These are phyloP conservation scores for Arabidopsis suecica DNA, from an alignment of 345 rosid genomes.

Conservation along the genomic window DNA sequence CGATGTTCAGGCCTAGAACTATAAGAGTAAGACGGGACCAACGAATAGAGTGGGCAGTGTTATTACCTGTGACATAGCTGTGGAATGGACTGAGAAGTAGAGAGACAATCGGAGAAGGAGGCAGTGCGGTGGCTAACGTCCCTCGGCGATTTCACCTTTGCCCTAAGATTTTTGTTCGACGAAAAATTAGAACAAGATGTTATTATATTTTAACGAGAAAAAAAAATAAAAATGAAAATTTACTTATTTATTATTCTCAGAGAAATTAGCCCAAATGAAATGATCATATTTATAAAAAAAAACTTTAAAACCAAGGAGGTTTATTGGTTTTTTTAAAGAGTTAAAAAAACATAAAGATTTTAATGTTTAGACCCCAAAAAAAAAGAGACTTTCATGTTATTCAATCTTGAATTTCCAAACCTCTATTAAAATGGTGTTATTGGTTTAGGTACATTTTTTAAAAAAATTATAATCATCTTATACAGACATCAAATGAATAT, in stretches of 20 bases:
- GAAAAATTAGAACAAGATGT: neutral
- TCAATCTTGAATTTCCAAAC: too few species aligned
- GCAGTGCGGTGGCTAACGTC: conserved; percentile 22
- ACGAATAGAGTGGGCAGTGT: conserved; percentile 16
- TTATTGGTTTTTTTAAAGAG: too few species aligned
- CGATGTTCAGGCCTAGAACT: neutral
- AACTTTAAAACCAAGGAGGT: too few species aligned
- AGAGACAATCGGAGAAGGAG: conserved; percentile 19
- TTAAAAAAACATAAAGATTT: too few species aligned
- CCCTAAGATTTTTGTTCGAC: conserved; percentile 34
- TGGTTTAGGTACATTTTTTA: too few species aligned
- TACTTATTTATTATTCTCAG: neutral
- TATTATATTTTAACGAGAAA: conserved; percentile 9
- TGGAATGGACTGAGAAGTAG: neutral
- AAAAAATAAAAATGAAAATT: neutral
- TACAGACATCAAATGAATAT: too few species aligned
- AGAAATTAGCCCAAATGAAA: neutral
- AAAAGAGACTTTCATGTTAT: too few species aligned
- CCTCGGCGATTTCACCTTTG: conserved; percentile 26
- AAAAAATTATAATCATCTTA: too few species aligned
- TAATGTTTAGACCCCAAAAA: too few species aligned
- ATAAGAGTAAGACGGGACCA: neutral
- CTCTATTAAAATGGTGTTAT: too few species aligned
- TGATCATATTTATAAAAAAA: too few species aligned
- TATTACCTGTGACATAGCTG: conserved; percentile 44